Base-by-base conservation (phyloP, 495 filamentous ascomycete genomes). In the Podospora sp. region DNA sequence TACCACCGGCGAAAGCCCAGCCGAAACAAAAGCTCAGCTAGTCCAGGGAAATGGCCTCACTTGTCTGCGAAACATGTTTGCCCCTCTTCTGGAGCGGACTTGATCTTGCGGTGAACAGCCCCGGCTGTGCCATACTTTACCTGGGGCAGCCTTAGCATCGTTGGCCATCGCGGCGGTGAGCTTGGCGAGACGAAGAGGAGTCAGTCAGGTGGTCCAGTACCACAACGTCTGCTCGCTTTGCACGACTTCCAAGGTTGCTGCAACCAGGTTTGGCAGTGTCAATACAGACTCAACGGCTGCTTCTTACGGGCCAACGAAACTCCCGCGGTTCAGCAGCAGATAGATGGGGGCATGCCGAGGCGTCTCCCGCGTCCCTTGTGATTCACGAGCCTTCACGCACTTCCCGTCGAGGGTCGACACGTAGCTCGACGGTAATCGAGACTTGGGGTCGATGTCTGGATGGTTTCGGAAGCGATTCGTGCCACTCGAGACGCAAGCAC, bases 401-500 rank as follows among this genome's bases (percentile, higher is more conserved):
- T 27, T 27, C 11, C 22, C 20, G 53, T 57, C 22, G 26, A 57
- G 53, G 22, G 2, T 57, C 21, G 53, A 57, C 53, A 57, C 21
- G 22, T 25, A 57, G 20, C 18, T 11, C 29, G 57, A 27, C 29
- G 57, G 16, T 36, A 25, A 36, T 33, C 29, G 57, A 60, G 26
- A 40, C 8, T 21, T 29, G 57, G 57, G 26, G 21, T 36, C n/a
- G 57, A 60, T 14, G 12, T 36, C 12, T 33, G 29, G 57, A 20
- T 24, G 60, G n/a, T 62, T 62, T 62, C 60, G 36, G 60, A 50
- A 50, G 21, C 60, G 35, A 62, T 46, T 50, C 29, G 63, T 65
- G 51, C 63, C 20, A 65, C 63, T 36, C 33, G 51, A 58, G 20
- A 65, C 36, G 63, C 63, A 57, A 65, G 51, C 63, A 65, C 63